Evolutionary conservation across 208 protist genomes (phyloP), one percentile per base, ranked within the genome.

Genomic region (Leishmania aethiopica): DNA sequence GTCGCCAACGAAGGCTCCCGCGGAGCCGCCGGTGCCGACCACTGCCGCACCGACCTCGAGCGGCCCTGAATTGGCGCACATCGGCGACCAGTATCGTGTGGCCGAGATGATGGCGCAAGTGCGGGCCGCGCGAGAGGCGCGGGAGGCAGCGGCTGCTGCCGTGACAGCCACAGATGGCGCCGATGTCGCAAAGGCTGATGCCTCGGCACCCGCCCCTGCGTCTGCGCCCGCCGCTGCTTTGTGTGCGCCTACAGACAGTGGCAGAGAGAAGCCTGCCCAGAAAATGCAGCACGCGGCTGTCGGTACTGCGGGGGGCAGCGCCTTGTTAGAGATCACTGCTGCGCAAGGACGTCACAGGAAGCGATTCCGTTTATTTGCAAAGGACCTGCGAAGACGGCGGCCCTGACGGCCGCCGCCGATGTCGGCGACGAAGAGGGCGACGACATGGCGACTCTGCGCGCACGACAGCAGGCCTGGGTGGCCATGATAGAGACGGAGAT

Each of bases 381-480:
- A 37, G 72, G 71, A 8, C 28, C 72, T 15, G 15, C 64, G 25
- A 64, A 32, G 25, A 37, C 82, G 76, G 67, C 82, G 71, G 60
- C 76, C n/a, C 19, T 55, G 45, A 45, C 70, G n/a, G 1, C 70
- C 8, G 1, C 70, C 8, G 45, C 10, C 28, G 28, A 55, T 51
- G 28, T 71, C 51, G 49, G 76, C 75, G 75, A 78, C 32, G 51
- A 51, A 17, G 77, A 60, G 8, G 67, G 7, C 17, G 67, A 80
- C 8, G 83, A 77, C 35, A 64, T 89, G 37, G 77, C 78, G 25
- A 76, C 77, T 6, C 83, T 95, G 76, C 87, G 72, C 3, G 82
- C 85, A 4, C 88, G 91, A 32, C 94, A 97, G 87, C 83, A 93
- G 45, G 88, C 88, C 22, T 97, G 94, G 93, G 83, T 78, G 47